phyloP scores from a whole-genome alignment of 208 protist species.

The Porcisia hertigi region DNA sequence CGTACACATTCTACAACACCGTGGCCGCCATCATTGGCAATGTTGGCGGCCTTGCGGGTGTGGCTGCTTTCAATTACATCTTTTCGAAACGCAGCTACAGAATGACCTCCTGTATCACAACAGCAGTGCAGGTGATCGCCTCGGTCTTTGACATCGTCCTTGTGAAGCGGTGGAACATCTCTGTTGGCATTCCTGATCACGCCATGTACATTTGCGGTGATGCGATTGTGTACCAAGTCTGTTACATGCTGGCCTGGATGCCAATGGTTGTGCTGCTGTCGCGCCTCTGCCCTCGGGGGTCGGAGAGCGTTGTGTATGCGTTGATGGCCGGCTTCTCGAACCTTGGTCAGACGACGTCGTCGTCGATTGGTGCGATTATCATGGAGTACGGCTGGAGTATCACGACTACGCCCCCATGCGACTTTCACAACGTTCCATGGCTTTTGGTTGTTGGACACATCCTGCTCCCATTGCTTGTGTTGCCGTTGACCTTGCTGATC shows the following conservation, averaged over 20 bases:
- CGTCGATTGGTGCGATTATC: constrained; percentile 46
- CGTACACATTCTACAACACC: constrained; percentile 66
- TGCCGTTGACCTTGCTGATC: constrained; percentile 68
- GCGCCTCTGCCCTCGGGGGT: constrained; percentile 77
- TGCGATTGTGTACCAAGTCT: constrained; percentile 60
- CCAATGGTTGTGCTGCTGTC: constrained; percentile 75
- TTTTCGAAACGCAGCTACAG: constrained; percentile 57
- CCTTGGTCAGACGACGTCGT: constrained; percentile 56
- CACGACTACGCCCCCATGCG: constrained; percentile 35
- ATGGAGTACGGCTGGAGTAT: constrained; percentile 66
- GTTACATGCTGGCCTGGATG: constrained; percentile 74
- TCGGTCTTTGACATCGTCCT: constrained; percentile 76
- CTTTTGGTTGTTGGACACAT: constrained; percentile 65
- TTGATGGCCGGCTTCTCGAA: constrained; percentile 83
- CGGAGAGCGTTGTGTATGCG: no score
- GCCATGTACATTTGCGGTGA: constrained; percentile 77
- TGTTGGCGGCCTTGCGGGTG: constrained; percentile 47
- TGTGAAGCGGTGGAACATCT: constrained; percentile 71
- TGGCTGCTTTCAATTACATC: constrained; percentile 57
- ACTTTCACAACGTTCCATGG: constrained; percentile 70
- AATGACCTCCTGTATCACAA: constrained; percentile 56
- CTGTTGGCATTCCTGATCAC: constrained; percentile 56
- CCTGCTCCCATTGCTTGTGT: constrained; percentile 46
- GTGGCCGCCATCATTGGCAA: constrained; percentile 40
- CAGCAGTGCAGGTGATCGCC: constrained; percentile 42